phyloP scores from a whole-genome alignment of 768 basidiomycete species.

The Mycena polygramma region DNA sequence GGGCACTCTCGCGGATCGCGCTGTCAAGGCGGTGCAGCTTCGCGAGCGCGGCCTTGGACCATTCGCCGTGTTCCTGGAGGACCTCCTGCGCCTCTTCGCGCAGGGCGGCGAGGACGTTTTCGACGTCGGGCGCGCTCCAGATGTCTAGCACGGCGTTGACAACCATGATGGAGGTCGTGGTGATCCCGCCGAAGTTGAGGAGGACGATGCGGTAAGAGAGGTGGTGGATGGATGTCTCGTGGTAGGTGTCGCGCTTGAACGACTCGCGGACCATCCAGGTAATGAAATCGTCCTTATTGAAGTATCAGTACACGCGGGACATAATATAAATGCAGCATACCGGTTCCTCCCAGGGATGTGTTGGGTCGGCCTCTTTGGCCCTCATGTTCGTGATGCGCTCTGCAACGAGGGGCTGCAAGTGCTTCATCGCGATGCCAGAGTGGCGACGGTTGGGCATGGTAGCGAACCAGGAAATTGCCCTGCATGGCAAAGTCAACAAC shows the following conservation, averaged over 20 bases:
- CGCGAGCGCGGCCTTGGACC: slow-evolving; percentile 25
- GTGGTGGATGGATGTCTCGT: slow-evolving; percentile 30
- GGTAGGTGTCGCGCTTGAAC: slow-evolving; percentile 30
- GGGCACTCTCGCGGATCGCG: slow-evolving; percentile 27
- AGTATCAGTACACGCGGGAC: background rate
- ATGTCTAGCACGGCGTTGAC: slow-evolving; percentile 32
- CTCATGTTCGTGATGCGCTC: slow-evolving; percentile 30
- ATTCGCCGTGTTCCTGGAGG: slow-evolving; percentile 22
- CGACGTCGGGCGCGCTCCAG: slow-evolving; percentile 23
- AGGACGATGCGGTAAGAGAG: slow-evolving; percentile 33
- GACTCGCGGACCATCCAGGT: slow-evolving; percentile 37
- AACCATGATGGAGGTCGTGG: slow-evolving; percentile 7
- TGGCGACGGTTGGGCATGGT: slow-evolving; percentile 33
- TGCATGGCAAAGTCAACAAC: background rate
- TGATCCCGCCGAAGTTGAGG: slow-evolving; percentile 27
- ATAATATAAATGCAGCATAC: background rate
- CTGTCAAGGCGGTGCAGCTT: slow-evolving; percentile 34
- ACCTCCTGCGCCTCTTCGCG: slow-evolving; percentile 30
- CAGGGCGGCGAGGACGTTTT: slow-evolving; percentile 9
- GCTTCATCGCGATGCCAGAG: slow-evolving; percentile 28
- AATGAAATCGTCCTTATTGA: slow-evolving; percentile 25
- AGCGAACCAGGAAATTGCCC: slow-evolving; percentile 29
- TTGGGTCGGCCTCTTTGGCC: slow-evolving; percentile 24
- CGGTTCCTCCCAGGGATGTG: slow-evolving; percentile 30
- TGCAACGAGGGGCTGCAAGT: slow-evolving; percentile 25